Percentiles rank a stretch among this genome's conserved stretches.
Evolutionary conservation across 495 filamentous ascomycete genomes (phyloP).

Genomic region (Talaromyces borbonicus): DNA sequence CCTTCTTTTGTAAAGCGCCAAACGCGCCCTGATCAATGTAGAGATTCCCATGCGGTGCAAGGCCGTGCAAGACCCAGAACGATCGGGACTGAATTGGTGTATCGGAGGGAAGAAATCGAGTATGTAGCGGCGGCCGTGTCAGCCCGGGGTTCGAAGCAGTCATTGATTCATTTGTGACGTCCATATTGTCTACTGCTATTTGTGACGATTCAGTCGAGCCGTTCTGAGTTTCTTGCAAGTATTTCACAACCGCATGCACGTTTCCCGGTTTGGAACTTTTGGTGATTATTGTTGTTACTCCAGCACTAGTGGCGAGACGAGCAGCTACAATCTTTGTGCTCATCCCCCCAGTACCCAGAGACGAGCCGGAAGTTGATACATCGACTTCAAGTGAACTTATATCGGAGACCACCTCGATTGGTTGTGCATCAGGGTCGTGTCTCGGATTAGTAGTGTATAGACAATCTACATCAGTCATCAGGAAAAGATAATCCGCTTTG

Average conservation of each 20-base stretch:
- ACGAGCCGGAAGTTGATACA: slow-evolving; percentile 80
- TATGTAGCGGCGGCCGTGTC: slow-evolving; percentile 61
- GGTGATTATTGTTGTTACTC: slow-evolving; percentile 92
- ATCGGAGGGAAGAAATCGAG: slow-evolving; percentile 80
- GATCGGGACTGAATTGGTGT: slow-evolving; percentile 83
- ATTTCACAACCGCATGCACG: slow-evolving; percentile 73
- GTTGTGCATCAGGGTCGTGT: slow-evolving; percentile 68
- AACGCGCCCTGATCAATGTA: slow-evolving; percentile 88
- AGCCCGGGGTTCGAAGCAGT: background rate
- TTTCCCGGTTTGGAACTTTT: slow-evolving; percentile 88
- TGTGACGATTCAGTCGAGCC: background rate
- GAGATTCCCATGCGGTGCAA: slow-evolving; percentile 82
- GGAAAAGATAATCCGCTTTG: slow-evolving; percentile 90
- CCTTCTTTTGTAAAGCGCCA: slow-evolving; percentile 65
- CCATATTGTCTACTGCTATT: background rate
- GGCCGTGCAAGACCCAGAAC: slow-evolving; percentile 93
- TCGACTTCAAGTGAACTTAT: slow-evolving; percentile 79
- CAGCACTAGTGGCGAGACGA: slow-evolving; percentile 83
- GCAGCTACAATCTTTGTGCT: slow-evolving; percentile 95
- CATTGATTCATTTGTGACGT: background rate
- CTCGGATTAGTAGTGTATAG: slow-evolving; percentile 93
- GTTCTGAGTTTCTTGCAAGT: slow-evolving; percentile 51
- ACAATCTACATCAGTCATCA: slow-evolving; percentile 99
- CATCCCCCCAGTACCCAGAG: slow-evolving; percentile 95
- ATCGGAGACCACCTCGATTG: slow-evolving; percentile 89